Evolutionary conservation across 2,329 filamentous ascomycete genomes (phyloP).

Genomic region (Coccinonectria pachysandricola): DNA sequence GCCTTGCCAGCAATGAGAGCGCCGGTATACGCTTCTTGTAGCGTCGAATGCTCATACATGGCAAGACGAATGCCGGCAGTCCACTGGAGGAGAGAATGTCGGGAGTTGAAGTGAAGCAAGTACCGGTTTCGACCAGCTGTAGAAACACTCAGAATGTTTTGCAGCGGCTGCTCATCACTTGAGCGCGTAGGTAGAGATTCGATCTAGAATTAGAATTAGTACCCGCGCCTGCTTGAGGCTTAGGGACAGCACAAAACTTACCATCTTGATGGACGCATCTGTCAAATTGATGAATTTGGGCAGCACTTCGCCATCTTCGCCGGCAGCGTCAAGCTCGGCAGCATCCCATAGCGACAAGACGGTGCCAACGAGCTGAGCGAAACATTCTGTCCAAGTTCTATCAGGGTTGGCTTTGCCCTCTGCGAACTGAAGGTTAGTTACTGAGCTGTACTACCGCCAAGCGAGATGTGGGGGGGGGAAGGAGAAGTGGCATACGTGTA

Average conservation of each 20-base stretch:
- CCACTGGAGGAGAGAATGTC: constrained; percentile 90
- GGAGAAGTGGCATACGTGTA: constrained; percentile 50
- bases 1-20: constrained; percentile 93
- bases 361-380: constrained; percentile 91
- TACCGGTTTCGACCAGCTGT: constrained; percentile 95
- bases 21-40: constrained; percentile 95
- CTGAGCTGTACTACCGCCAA: constrained; percentile 7
- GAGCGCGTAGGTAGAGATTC: constrained; percentile 82
- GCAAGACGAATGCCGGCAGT: constrained; percentile 85
- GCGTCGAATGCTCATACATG: constrained; percentile 85
- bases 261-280: constrained; percentile 97
- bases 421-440: no score
- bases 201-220: constrained; percentile 57
- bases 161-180: constrained; percentile 64
- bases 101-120: constrained; percentile 89
- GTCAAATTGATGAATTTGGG: constrained; percentile 95
- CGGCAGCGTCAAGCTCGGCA: constrained; percentile 77
- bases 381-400: constrained; percentile 90
- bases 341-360: constrained; percentile 95
- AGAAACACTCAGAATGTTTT: constrained; percentile 92
- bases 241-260: no score
- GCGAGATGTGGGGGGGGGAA: constrained; percentile 4
- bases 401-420: constrained; percentile 80
- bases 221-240: no score
- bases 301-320: constrained; percentile 72